These are phyloP conservation scores for Ceratocystis destructans DNA, from an alignment of 2,329 filamentous ascomycete species.

Conservation along the genomic window DNA sequence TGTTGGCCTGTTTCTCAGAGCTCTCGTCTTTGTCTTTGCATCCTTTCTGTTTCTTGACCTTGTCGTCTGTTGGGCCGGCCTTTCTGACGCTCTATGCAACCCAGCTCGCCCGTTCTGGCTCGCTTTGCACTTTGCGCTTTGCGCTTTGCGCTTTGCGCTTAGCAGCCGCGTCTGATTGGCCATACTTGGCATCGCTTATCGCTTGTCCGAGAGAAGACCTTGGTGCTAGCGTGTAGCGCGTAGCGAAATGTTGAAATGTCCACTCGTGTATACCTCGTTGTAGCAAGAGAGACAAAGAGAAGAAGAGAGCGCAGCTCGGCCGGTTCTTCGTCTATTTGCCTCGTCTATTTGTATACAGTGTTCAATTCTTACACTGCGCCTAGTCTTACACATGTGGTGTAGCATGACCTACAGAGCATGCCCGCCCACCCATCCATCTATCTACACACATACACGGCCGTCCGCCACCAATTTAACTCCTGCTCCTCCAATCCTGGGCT, in stretches of 20 bases:
- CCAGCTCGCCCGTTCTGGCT: no score
- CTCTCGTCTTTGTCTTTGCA: neutral
- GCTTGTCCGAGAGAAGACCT: neutral
- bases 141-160: constrained; percentile 9
- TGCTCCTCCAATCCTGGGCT: neutral
- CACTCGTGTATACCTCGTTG: no score
- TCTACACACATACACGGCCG: neutral
- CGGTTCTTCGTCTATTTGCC: neutral
- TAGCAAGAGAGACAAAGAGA: no score
- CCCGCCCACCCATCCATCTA: neutral
- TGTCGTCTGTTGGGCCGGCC: neutral
- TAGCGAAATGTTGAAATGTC: no score
- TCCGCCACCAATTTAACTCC: neutral
- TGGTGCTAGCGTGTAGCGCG: no score
- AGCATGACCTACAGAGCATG: neutral
- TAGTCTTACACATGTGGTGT: neutral
- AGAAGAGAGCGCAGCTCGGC: neutral
- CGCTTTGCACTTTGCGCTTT: constrained; percentile 5
- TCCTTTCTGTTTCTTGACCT: neutral
- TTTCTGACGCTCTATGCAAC: no score
- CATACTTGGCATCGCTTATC: neutral
- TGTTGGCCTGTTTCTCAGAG: neutral
- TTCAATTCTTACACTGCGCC: neutral
- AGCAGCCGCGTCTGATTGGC: constrained; percentile 6
- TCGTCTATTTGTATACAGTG: neutral